These are phyloP conservation scores for Aureobasidium sp. DNA, from an alignment of 2,329 filamentous ascomycete species.

Conservation along the genomic window DNA sequence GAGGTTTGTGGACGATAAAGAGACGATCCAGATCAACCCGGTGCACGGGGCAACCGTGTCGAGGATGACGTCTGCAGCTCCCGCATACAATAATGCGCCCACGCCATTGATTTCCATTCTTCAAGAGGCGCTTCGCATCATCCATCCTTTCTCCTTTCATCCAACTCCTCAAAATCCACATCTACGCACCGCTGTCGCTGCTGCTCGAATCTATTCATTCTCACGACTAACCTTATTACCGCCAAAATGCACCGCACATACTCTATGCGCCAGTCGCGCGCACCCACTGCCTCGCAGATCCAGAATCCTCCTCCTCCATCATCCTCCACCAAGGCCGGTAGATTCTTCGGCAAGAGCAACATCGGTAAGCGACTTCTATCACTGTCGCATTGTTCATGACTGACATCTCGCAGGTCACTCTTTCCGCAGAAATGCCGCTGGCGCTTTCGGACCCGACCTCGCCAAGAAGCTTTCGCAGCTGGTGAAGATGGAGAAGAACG, in stretches of 20 bases:
- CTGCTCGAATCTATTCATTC: not conserved
- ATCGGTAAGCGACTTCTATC: slow-evolving; percentile 52
- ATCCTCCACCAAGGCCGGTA: slow-evolving; percentile 83
- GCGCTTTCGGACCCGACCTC: slow-evolving; percentile 76
- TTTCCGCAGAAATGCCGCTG: slow-evolving; percentile 66
- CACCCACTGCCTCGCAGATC: slow-evolving; percentile 84
- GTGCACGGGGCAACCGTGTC: slow-evolving; percentile 3
- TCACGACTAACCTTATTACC: not conserved
- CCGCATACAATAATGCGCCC: slow-evolving; percentile 3
- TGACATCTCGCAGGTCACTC: slow-evolving; percentile 50
- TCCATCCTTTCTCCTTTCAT: not conserved
- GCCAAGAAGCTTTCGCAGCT: slow-evolving; percentile 96
- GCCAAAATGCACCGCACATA: slow-evolving; percentile 89
- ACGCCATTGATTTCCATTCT: slow-evolving; percentile 5
- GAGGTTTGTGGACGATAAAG: not conserved
- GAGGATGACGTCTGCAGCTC: slow-evolving; percentile 2
- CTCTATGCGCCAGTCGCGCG: slow-evolving; percentile 95
- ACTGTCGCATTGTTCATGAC: not conserved
- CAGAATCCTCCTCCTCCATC: slow-evolving; percentile 90
- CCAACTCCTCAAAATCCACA: not conserved
- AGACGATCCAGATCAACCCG: slow-evolving; percentile 1
- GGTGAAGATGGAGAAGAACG: slow-evolving; percentile 99
- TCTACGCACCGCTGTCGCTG: slow-evolving; percentile 6
- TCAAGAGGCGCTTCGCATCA: slow-evolving; percentile 10
- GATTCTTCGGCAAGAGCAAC: slow-evolving; percentile 79